Evolutionary conservation across 306 rosid genomes (phyloP).

Genomic region (Cucurbita pepo): DNA sequence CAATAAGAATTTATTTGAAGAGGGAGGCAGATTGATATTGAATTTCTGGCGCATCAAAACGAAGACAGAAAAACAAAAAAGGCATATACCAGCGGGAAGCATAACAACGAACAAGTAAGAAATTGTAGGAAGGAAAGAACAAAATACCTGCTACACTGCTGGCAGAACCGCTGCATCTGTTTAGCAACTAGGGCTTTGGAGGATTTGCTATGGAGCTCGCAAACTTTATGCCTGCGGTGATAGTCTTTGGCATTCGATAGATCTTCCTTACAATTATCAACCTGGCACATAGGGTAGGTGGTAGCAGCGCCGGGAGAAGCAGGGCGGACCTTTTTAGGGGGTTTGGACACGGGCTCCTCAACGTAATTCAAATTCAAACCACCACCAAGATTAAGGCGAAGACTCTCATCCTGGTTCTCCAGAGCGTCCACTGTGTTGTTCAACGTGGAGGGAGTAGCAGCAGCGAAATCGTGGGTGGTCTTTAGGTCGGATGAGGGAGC

Average conservation of each 20-base stretch:
- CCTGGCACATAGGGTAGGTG: slow-evolving; percentile 75
- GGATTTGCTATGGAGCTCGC: slow-evolving; percentile 74
- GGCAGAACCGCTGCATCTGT: slow-evolving; percentile 83
- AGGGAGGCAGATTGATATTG: background rate
- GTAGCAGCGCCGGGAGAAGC: slow-evolving; percentile 47
- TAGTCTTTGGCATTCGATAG: slow-evolving; percentile 71
- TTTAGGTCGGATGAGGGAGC: slow-evolving; percentile 6
- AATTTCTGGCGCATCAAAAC: background rate
- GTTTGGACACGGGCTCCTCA: slow-evolving; percentile 17
- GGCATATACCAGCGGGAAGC: background rate
- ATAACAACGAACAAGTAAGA: no score
- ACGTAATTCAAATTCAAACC: slow-evolving; percentile 9
- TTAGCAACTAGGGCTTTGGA: slow-evolving; percentile 44
- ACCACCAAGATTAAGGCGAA: slow-evolving; percentile 50
- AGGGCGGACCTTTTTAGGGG: slow-evolving; percentile 48
- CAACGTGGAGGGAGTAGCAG: background rate
- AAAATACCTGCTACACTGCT: slow-evolving; percentile 80
- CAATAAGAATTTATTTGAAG: background rate
- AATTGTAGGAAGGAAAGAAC: background rate
- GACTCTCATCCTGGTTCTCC: slow-evolving; percentile 15
- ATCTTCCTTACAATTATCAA: slow-evolving; percentile 72
- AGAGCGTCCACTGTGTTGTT: background rate
- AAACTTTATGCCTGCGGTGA: slow-evolving; percentile 81
- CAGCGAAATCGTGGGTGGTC: background rate
- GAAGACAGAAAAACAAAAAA: background rate